Percentiles rank a stretch among this genome's conserved stretches.
Evolutionary conservation across 2,329 filamentous ascomycete species (phyloP).

Genomic region (Aureobasidium melanogenum): DNA sequence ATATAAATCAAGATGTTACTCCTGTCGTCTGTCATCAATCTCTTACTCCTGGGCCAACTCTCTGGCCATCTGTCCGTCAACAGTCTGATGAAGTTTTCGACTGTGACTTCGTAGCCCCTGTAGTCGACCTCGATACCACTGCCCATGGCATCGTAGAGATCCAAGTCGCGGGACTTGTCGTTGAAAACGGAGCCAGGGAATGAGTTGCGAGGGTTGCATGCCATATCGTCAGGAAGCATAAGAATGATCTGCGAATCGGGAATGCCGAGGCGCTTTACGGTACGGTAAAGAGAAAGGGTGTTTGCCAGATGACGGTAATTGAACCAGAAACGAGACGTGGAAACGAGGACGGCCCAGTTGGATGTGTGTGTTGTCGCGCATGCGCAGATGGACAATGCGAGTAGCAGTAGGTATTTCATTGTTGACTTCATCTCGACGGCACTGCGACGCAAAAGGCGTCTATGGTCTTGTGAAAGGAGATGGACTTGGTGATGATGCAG

Average conservation of each 20-base stretch:
- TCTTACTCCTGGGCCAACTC: constrained; percentile 90
- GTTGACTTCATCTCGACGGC: not conserved
- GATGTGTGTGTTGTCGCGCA: constrained; percentile 73
- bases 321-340: constrained; percentile 99
- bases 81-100: constrained; percentile 95
- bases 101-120: constrained; percentile 93
- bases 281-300: constrained; percentile 93
- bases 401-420: not conserved
- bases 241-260: constrained; percentile 98
- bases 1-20: constrained; percentile 98
- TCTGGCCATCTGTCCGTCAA: constrained; percentile 90
- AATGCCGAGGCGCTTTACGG: constrained; percentile 94
- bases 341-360: constrained; percentile 99
- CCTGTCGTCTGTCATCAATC: constrained; percentile 84
- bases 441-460: not conserved
- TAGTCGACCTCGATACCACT: constrained; percentile 85
- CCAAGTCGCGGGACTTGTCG: constrained; percentile 89
- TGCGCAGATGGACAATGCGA: constrained; percentile 23
- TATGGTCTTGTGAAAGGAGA: not conserved
- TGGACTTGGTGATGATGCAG: not conserved
- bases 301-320: constrained; percentile 98
- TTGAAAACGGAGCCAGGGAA: constrained; percentile 98
- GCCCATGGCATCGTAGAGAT: constrained; percentile 76
- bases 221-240: constrained; percentile 99
- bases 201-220: constrained; percentile 95